phyloP scores from a whole-genome alignment of 2,329 filamentous ascomycete species.

The Botrytis squamosa region DNA sequence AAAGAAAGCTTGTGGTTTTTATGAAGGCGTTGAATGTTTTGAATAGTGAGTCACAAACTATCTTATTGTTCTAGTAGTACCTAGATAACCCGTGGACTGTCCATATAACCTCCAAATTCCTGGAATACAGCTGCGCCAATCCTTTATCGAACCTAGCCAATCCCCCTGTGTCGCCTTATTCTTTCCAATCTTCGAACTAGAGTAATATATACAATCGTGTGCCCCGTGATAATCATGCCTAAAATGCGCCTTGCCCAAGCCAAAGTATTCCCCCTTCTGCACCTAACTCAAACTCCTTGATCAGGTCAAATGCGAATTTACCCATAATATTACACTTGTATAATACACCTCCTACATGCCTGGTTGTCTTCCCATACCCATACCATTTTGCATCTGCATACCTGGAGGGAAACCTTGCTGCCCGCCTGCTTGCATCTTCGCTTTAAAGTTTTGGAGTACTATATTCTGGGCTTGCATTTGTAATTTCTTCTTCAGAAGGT shows the following conservation, averaged over 20 bases:
- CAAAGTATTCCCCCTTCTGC: slow-evolving; percentile 1
- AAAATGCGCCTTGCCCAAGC: slow-evolving; percentile 3
- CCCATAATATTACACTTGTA: background rate
- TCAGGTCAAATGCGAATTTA: background rate
- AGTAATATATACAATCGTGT: slow-evolving; percentile 2
- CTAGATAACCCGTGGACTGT: background rate
- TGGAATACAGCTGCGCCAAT: background rate
- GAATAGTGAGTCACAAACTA: background rate
- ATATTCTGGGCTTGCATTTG: background rate
- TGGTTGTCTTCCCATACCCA: slow-evolving; percentile 32
- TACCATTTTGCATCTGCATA: slow-evolving; percentile 36
- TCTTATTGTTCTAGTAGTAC: background rate
- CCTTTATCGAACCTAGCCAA: background rate
- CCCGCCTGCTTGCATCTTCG: slow-evolving; percentile 8
- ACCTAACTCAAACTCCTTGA: background rate
- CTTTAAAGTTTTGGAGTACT: background rate
- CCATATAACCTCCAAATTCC: background rate
- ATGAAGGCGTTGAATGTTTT: background rate
- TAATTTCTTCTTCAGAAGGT: background rate
- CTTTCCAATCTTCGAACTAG: background rate
- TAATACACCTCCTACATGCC: slow-evolving; percentile 16
- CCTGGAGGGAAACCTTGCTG: slow-evolving; percentile 30
- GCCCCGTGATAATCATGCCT: background rate
- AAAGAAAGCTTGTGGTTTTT: background rate
- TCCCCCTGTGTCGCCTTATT: background rate